Conservation (phyloP, 2,329 filamentous ascomycete species). For the Phialocephala subalpina region DNA sequence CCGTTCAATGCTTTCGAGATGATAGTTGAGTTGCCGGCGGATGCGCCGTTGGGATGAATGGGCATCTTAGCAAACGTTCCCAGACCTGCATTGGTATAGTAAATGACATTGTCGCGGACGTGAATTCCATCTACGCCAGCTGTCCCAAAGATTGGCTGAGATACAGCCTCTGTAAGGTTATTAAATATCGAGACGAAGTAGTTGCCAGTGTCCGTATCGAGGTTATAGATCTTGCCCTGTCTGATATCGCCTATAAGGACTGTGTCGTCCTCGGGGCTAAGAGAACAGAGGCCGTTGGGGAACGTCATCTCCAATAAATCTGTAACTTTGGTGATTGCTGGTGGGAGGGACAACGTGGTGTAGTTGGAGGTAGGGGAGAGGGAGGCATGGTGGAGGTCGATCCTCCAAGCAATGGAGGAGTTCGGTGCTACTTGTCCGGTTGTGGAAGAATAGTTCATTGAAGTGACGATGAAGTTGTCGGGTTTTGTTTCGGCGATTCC, state of each 20-base stretch:
- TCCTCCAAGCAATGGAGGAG: neutral
- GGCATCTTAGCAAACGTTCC: neutral
- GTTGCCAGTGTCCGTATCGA: neutral
- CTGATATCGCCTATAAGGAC: too few relatives aligned
- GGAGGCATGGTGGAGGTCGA: neutral
- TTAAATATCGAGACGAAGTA: neutral
- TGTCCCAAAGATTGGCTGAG: neutral
- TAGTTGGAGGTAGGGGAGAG: neutral
- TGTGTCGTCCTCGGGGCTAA: too few relatives aligned
- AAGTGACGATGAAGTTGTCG: neutral
- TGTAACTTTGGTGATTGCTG: too few relatives aligned
- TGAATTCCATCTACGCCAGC: neutral
- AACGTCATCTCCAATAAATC: too few relatives aligned
- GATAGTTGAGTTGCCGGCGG: neutral
- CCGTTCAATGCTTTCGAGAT: neutral
- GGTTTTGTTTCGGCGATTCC: neutral
- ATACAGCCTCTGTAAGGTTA: neutral
- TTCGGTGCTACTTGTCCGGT: neutral
- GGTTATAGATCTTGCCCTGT: too few relatives aligned
- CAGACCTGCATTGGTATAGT: neutral
- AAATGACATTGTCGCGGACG: neutral
- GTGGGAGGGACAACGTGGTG: neutral
- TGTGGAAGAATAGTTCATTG: neutral
- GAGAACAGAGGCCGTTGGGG: too few relatives aligned
- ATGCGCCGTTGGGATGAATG: neutral